Percentiles rank a stretch among this genome's conserved stretches.
These are phyloP conservation scores for Cyclotella baltica DNA, from an alignment of 108 stramenopile genomes.

Conservation along the genomic window DNA sequence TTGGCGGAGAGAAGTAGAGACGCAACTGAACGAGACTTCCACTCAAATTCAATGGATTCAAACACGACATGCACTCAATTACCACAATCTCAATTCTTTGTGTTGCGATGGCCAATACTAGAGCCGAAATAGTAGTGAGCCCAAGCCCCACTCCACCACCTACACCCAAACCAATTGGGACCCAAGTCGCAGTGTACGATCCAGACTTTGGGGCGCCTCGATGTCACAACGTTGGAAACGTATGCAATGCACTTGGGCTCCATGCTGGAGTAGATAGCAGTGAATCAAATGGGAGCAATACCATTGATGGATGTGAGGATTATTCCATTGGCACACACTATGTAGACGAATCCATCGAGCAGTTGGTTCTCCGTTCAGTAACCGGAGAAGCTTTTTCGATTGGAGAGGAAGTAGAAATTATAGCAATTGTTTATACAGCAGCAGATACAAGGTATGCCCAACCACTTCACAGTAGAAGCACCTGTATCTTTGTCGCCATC, in stretches of 20 bases:
- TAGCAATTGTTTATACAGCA: conserved; percentile 5
- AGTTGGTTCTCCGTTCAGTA: conserved; percentile 3
- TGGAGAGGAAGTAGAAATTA: not conserved
- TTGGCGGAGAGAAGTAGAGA: no score
- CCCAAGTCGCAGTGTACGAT: conserved; percentile 13
- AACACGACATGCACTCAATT: no score
- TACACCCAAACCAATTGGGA: not conserved
- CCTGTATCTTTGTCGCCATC: no score
- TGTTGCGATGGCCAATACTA: no score
- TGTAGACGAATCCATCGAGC: conserved; percentile 17
- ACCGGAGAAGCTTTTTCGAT: not conserved
- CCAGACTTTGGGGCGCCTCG: not conserved
- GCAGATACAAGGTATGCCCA: not conserved
- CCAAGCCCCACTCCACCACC: not conserved
- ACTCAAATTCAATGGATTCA: no score
- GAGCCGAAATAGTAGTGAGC: no score
- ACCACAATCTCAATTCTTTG: no score
- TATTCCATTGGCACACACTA: not conserved
- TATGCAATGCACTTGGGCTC: not conserved
- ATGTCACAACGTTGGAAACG: not conserved
- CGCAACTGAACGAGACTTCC: no score
- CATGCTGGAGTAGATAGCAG: not conserved
- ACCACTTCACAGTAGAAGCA: no score
- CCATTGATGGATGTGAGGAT: not conserved
- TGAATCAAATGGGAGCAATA: conserved; percentile 12